Base-by-base conservation (phyloP, 345 rosid species). In the Odontarrhena argentea region DNA sequence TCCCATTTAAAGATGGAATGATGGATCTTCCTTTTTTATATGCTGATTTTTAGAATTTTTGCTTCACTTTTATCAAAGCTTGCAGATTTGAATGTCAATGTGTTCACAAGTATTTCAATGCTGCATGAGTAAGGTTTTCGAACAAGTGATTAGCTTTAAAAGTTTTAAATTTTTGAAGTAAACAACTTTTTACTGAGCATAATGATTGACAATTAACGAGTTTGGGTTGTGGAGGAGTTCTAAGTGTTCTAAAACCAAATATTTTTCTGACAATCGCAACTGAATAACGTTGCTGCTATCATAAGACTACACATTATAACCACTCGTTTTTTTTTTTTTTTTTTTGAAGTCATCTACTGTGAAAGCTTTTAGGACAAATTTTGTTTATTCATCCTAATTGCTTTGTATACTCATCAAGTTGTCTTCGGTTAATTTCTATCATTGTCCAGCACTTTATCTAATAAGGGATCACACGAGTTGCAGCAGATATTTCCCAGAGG, bases 401-500 rank as follows among this genome's bases (percentile, higher is more conserved):
- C 10, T 59, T 9, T 41, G 5, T 6, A 25, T 24, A 35, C 72
- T 58, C 55, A 73, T 65, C 55, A 57, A 44, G 36, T 37, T 66
- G 10, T 15, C 13, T 12, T 36, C 51, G 15, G 48, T 43, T 73
- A 42, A 9, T 9, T 41, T 57, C 76, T 55, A 36, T 47, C 18
- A 43, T 77, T 74, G 35, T 55, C 67, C 65, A 89, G 96, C 77
- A 78, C 88, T 22, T 28, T 60, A 61, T 76, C 79, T n/a, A 72
- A 70, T 71, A 82, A 74, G 65, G 84, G 81, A 62, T 78, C 77
- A 11, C 86, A 79, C 43, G 74, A 71, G 63, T 62, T 80, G 66
- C 79, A 82, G 34, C 80, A 64, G 43, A 5, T 75, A 48, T 67
- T 92, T 35, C 96, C 96, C 8, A 76, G 72, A 55, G 98, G 96